These are phyloP conservation scores for Pseudogymnoascus verrucosus DNA, from an alignment of 2,329 filamentous ascomycete genomes.

Conservation along the genomic window DNA sequence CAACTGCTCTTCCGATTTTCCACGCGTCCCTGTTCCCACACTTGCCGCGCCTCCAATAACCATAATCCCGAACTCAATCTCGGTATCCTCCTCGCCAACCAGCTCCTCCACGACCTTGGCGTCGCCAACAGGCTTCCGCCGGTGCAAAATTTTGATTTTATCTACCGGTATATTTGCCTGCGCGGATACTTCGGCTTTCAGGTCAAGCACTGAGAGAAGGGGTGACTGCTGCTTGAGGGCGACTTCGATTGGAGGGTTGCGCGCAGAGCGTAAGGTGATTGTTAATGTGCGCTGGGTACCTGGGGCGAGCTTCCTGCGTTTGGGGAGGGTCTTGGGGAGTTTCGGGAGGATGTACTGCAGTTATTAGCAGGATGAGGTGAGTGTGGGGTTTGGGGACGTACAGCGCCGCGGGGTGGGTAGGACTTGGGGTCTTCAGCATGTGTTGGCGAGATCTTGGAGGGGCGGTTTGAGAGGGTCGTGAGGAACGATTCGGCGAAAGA, in stretches of 20 bases:
- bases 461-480: conserved; percentile 66
- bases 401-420: conserved; percentile 68
- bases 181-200: conserved; percentile 62
- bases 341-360: conserved; percentile 63
- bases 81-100: conserved; percentile 45
- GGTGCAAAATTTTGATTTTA: conserved; percentile 78
- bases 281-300: conserved; percentile 45
- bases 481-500: conserved; percentile 81
- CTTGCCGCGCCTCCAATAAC: conserved; percentile 63
- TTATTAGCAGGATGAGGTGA: conserved; percentile 11
- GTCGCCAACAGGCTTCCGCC: conserved; percentile 78
- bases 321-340: conserved; percentile 47
- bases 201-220: conserved; percentile 67
- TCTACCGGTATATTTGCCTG: conserved; percentile 57
- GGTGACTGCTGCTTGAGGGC: conserved; percentile 54
- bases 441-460: conserved; percentile 75
- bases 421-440: conserved; percentile 80
- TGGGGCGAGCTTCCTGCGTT: conserved; percentile 38
- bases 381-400: conserved; percentile 36
- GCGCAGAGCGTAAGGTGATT: conserved; percentile 65
- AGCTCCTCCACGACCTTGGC: conserved; percentile 71
- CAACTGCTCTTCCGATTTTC: conserved; percentile 28
- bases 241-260: conserved; percentile 64
- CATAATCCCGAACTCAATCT: conserved; percentile 78
- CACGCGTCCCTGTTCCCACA: conserved; percentile 21